A percentile compares a stretch with the other conserved stretches of the same genome.
Evolutionary conservation across 75 land plant species (phyloP).

Genomic region (Pinus taeda): DNA sequence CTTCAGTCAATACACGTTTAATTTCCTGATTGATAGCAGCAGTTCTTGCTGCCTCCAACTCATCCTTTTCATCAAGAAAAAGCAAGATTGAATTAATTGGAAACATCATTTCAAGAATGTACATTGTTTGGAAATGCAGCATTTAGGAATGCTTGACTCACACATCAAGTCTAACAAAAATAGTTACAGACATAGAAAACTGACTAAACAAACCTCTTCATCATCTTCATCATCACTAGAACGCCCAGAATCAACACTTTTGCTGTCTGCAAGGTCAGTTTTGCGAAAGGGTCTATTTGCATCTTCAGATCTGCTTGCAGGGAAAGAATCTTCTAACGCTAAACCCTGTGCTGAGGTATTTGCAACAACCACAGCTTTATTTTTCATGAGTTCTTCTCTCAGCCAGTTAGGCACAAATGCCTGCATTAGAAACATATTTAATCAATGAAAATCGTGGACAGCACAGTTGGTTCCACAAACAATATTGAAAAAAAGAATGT

Average conservation of each 20-base stretch:
- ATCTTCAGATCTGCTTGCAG: conserved; percentile 43
- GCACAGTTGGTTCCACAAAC: not conserved
- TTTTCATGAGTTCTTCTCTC: conserved; percentile 88
- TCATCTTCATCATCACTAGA: conserved; percentile 86
- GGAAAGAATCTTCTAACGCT: conserved; percentile 30
- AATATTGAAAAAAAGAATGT: not conserved
- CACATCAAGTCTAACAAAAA: not conserved
- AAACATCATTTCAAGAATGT: not conserved
- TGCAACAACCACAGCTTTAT: conserved; percentile 62
- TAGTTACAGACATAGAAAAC: not conserved
- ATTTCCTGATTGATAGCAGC: conserved; percentile 96
- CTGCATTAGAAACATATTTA: conserved; percentile 27
- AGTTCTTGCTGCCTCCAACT: conserved; percentile 59
- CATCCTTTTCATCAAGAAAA: conserved; percentile 6
- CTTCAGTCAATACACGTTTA: conserved; percentile 92
- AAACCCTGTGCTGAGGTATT: conserved; percentile 31
- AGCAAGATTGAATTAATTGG: not conserved
- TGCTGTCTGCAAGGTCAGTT: conserved; percentile 59
- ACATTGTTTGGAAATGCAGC: too few relatives aligned
- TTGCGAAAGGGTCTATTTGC: conserved; percentile 37
- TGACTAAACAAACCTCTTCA: conserved; percentile 61
- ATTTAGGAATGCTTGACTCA: too few relatives aligned
- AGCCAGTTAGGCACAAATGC: conserved; percentile 98
- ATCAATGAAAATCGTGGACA: not conserved
- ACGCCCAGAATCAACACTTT: conserved; percentile 64